Evolutionary conservation across 768 basidiomycete species (phyloP).

Genomic region (Pleurotus salmoneostramineus): DNA sequence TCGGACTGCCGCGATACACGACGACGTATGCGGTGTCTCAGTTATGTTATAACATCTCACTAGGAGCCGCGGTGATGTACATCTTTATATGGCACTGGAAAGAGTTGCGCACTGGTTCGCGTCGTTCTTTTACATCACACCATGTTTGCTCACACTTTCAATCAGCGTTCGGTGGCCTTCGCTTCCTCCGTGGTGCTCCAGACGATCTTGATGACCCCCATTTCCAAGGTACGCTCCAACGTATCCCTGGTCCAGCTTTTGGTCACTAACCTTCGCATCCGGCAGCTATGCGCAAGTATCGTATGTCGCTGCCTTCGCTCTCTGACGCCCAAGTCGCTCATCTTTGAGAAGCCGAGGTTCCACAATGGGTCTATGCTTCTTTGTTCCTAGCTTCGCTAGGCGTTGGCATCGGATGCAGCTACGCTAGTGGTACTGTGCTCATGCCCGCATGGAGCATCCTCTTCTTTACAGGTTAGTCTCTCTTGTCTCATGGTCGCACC

Average conservation of each 20-base stretch:
- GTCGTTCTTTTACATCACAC: background rate
- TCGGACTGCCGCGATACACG: constrained; percentile 31
- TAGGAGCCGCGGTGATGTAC: constrained; percentile 47
- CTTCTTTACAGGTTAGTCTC: constrained; percentile 35
- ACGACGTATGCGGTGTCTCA: constrained; percentile 46
- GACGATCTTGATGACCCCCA: constrained; percentile 47
- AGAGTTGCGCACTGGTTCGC: constrained; percentile 37
- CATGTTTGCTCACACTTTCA: background rate
- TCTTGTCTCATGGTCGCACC: background rate
- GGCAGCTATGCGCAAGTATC: constrained; percentile 47
- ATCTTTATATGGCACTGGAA: constrained; percentile 50
- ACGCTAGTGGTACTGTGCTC: constrained; percentile 35
- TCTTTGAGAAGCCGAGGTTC: constrained; percentile 33
- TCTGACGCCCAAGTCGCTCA: background rate
- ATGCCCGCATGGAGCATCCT: constrained; percentile 55
- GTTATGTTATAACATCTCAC: constrained; percentile 44
- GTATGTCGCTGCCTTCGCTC: constrained; percentile 11
- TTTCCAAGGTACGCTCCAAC: constrained; percentile 30
- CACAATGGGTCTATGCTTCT: constrained; percentile 45
- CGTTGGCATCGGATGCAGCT: constrained; percentile 45
- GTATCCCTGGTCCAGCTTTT: background rate
- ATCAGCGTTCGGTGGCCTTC: constrained; percentile 37
- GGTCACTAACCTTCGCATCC: background rate
- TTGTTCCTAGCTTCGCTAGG: constrained; percentile 42
- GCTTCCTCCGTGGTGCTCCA: constrained; percentile 31